These are phyloP conservation scores for Leptographium radiaticola DNA, from an alignment of 2,329 filamentous ascomycete genomes.

Conservation along the genomic window DNA sequence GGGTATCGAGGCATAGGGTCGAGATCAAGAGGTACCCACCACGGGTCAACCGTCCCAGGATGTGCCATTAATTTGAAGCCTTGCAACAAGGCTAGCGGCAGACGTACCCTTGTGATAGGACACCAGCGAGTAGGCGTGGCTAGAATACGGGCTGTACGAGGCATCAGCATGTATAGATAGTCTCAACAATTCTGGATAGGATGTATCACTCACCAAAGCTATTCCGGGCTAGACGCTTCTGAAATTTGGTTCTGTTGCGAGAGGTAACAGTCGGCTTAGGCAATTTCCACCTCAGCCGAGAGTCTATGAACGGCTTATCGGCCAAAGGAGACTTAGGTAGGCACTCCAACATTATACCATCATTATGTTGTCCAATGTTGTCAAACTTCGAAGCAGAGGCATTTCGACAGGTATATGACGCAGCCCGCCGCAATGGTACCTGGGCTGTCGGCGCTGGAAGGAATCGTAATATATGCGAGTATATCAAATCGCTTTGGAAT, in stretches of 20 bases:
- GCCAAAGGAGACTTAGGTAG: constrained; percentile 43
- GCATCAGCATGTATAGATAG: not conserved
- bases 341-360: too few relatives aligned
- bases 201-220: constrained; percentile 41
- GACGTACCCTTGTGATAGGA: constrained; percentile 6
- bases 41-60: constrained; percentile 37
- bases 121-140: constrained; percentile 7
- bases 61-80: constrained; percentile 43
- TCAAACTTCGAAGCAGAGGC: not conserved
- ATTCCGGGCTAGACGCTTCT: constrained; percentile 46
- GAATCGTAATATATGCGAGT: not conserved
- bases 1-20: constrained; percentile 3
- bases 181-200: not conserved
- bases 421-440: not conserved
- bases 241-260: constrained; percentile 26
- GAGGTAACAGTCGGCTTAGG: constrained; percentile 19
- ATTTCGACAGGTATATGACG: not conserved
- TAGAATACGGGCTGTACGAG: constrained; percentile 30
- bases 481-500: not conserved
- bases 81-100: constrained; percentile 43
- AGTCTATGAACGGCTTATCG: constrained; percentile 34
- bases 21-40: constrained; percentile 36
- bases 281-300: constrained; percentile 29
- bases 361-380: not conserved
- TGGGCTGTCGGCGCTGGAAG: not conserved